A percentile compares a stretch with the other conserved stretches of the same genome.
Conservation (phyloP, 208 protist genomes). For the Acanthamoeba royreba region DNA sequence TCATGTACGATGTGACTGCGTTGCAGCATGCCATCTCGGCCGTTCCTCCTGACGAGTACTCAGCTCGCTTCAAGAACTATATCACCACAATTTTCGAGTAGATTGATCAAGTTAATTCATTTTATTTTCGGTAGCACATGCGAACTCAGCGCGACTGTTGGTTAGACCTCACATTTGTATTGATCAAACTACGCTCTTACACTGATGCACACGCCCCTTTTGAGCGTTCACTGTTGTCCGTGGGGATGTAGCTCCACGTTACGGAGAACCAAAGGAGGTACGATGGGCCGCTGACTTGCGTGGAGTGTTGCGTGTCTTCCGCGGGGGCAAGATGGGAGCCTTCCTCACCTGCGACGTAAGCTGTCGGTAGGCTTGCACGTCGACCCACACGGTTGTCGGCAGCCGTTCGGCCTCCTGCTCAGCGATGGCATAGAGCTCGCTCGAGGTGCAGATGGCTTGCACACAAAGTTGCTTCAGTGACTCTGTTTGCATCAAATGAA, state of each 20-base stretch:
- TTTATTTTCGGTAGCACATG: background rate
- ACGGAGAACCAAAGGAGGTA: no score
- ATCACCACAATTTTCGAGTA: background rate
- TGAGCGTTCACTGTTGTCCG: no score
- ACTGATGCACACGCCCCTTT: no score
- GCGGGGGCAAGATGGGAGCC: no score
- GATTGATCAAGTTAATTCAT: background rate
- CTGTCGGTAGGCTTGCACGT: background rate
- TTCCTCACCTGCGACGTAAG: background rate
- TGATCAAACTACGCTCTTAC: no score
- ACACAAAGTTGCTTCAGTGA: slow-evolving; percentile 1
- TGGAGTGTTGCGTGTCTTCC: no score
- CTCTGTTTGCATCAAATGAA: background rate
- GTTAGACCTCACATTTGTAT: no score
- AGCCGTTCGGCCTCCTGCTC: background rate
- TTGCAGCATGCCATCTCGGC: background rate
- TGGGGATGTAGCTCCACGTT: no score
- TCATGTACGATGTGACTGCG: background rate
- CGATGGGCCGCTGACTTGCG: no score
- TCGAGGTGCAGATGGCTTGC: background rate
- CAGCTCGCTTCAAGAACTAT: background rate
- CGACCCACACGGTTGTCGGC: background rate
- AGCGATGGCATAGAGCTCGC: background rate
- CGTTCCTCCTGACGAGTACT: background rate
- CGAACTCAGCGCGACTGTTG: no score